Percentiles rank a stretch among this genome's conserved stretches.
phyloP scores from a whole-genome alignment of 2,329 filamentous ascomycete species.

The Microdochium paspali region DNA sequence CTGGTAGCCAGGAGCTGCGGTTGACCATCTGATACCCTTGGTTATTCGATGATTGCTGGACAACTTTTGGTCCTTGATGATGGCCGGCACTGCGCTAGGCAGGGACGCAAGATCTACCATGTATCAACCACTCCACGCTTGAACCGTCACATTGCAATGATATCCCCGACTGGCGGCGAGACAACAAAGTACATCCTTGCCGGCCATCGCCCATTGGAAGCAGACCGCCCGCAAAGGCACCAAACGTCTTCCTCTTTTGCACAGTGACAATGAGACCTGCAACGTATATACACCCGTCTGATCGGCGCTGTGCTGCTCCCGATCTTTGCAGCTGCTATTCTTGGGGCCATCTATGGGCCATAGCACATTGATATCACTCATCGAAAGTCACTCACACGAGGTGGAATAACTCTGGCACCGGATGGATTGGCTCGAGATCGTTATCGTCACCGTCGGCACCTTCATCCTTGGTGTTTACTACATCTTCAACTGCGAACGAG shows the following conservation, averaged over 20 bases:
- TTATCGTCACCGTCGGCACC: constrained; percentile 56
- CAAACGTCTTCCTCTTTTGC: constrained; percentile 48
- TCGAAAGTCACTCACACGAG: constrained; percentile 54
- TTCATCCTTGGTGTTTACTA: constrained; percentile 59
- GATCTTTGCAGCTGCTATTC: constrained; percentile 28
- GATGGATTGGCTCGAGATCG: constrained; percentile 62
- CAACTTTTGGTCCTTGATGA: too few relatives aligned
- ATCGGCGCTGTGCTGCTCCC: constrained; percentile 36
- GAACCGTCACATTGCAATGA: constrained; percentile 5
- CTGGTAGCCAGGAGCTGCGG: too few relatives aligned
- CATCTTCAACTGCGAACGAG: constrained; percentile 45
- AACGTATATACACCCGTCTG: constrained; percentile 64
- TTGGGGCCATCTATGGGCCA: constrained; percentile 23
- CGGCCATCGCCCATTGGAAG: constrained; percentile 53
- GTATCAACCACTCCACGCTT: background rate
- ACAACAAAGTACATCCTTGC: constrained; percentile 60
- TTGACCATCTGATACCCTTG: too few relatives aligned
- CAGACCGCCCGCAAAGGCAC: constrained; percentile 47
- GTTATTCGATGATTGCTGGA: too few relatives aligned
- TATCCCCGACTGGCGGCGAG: constrained; percentile 23
- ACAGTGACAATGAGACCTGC: constrained; percentile 37
- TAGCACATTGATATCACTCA: constrained; percentile 34
- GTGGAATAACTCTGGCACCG: constrained; percentile 55
- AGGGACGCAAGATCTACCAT: too few relatives aligned
- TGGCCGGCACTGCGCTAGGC: too few relatives aligned